These are phyloP conservation scores for Leccinum uliginosum DNA, from an alignment of 768 basidiomycete genomes.

Conservation along the genomic window DNA sequence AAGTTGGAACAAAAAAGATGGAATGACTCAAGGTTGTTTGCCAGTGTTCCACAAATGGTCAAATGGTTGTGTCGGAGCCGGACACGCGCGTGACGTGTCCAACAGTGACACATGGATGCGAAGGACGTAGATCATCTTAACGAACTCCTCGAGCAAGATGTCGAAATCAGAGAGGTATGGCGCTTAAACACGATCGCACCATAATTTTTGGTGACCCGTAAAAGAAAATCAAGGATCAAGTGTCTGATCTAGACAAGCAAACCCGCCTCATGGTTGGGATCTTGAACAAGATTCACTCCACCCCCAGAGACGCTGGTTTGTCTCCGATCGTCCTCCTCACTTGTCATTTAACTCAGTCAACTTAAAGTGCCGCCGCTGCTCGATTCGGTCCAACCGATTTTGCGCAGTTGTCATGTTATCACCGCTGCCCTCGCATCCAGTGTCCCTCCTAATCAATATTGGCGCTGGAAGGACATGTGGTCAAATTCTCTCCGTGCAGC, in stretches of 20 bases:
- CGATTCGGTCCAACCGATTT: conserved; percentile 49
- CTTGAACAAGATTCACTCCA: conserved; percentile 78
- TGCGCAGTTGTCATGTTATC: conserved; percentile 51
- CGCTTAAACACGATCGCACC: neutral
- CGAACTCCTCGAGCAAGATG: conserved; percentile 56
- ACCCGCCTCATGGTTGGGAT: conserved; percentile 67
- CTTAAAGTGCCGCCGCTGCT: conserved; percentile 56
- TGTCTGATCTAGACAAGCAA: conserved; percentile 71
- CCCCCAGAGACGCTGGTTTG: conserved; percentile 55
- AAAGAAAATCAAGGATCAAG: conserved; percentile 79
- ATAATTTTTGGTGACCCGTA: neutral
- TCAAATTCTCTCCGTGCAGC: conserved; percentile 61
- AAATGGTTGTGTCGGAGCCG: neutral
- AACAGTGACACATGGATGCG: conserved; percentile 45
- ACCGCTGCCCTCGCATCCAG: conserved; percentile 49
- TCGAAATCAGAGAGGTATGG: conserved; percentile 60
- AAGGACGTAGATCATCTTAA: conserved; percentile 56
- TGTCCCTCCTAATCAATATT: conserved; percentile 69
- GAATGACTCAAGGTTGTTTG: neutral
- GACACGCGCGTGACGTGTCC: neutral
- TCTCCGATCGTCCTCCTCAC: conserved; percentile 9
- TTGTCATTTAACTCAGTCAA: conserved; percentile 10
- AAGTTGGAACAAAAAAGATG: neutral
- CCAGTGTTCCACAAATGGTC: conserved; percentile 14
- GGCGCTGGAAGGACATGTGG: conserved; percentile 88